Evolutionary conservation across 2,329 filamentous ascomycete genomes (phyloP), one percentile per base, ranked within the genome.

Genomic region (Sporothrix mexicana): DNA sequence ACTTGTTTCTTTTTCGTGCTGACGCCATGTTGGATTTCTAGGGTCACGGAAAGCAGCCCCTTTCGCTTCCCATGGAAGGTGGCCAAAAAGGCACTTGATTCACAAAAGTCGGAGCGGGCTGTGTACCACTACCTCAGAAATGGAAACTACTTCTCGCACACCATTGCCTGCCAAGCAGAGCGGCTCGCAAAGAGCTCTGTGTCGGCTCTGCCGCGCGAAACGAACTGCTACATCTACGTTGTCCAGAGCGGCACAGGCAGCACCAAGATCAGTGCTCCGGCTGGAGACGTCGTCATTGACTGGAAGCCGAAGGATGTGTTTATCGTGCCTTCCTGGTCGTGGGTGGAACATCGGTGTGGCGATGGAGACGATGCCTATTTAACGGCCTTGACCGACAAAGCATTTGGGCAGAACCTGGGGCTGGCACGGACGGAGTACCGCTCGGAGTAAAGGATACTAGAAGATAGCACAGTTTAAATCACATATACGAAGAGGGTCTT

Each of bases 221-320:
- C 84, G 1, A 78, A 81, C 2, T 88, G 86, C 0, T 84, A 82
- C 68, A 82, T 88, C 5, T 88, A 87, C 75, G 86, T 89, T 78
- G 84, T 87, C 68, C 82, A 86, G 49, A 78, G 82, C 17, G 87
- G 87, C 0, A 78, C 77, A 0, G 87, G 87, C 0, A 77, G 79
- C 45, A 84, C 83, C 0, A 78, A 79, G 0, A 79, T 88, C 23
- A 79, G 81, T 4, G 75, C 78, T 0, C 77, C 80, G 0, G 70
- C 74, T 0, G 80, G 79, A 0, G 69, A 71, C 15, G 41, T 45
- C 17, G 80, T 78, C 3, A 79, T 85, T 43, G 72, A 73, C 1
- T 88, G 87, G 86, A 80, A 81, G 57, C 74, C 80, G 9, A 81
- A 84, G 0, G 87, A 89, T 76, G 88, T 85, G 0, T 88, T 88